Percentiles rank a stretch among this genome's conserved stretches.
phyloP scores from a whole-genome alignment of 2,329 filamentous ascomycete species.

The Sporothrix mexicana region DNA sequence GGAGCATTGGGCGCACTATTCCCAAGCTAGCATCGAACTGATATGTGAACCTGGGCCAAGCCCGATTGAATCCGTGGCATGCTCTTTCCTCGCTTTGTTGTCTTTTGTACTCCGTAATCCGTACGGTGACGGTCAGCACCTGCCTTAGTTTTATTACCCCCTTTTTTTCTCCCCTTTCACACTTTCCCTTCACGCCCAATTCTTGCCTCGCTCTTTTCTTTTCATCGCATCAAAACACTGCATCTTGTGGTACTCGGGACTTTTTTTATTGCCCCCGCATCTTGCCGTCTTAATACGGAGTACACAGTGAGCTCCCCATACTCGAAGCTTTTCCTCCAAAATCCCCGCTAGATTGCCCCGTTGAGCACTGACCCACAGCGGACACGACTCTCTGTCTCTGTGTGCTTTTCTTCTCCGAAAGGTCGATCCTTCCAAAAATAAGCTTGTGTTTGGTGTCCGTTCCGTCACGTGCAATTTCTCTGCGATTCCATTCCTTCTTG shows the following conservation, averaged over 20 bases:
- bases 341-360: not conserved
- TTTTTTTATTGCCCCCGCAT: not conserved
- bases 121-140: not conserved
- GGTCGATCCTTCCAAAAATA: slow-evolving; percentile 4
- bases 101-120: too few species aligned
- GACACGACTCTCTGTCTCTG: not conserved
- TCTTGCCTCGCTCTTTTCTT: not conserved
- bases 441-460: slow-evolving; percentile 1
- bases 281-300: not conserved
- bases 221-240: not conserved
- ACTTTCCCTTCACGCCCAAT: too few species aligned
- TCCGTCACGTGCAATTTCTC: slow-evolving; percentile 4
- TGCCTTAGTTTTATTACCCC: not conserved
- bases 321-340: not conserved
- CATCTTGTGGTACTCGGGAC: not conserved
- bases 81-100: not conserved
- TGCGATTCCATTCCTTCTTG: not conserved
- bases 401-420: slow-evolving; percentile 8
- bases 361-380: not conserved
- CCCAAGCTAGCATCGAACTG: not conserved
- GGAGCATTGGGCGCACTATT: not conserved
- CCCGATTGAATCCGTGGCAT: not conserved
- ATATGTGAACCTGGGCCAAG: not conserved
- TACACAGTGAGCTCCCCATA: not conserved
- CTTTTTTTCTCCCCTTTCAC: not conserved